Evolutionary conservation across 2,329 filamentous ascomycete species (phyloP), one percentile per base, ranked within the genome.

Genomic region (Pseudogymnoascus sp.): DNA sequence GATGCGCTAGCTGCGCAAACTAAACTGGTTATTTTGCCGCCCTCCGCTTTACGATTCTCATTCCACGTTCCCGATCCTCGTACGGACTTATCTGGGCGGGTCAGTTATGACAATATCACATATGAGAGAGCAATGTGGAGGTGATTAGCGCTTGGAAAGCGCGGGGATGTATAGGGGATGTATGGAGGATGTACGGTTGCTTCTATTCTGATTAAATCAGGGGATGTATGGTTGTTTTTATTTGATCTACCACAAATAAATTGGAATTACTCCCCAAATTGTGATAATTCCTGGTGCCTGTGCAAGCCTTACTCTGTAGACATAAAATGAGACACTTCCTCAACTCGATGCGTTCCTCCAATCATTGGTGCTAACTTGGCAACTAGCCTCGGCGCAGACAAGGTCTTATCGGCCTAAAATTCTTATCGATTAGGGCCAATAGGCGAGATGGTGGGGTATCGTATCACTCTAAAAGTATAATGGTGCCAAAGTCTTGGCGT

Each of bases 371-470:
- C 16, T 21, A n/a, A 16, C 29, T 13, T 7, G 26, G 10, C 10
- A 56, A 56, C n/a, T 56, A 56, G 29, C 50, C 50, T 56, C 50
- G 50, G 50, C 29, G 29, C 3, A 7, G 29, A 56, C 50, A 56
- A 56, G 10, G n/a, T n/a, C 50, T 56, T 56, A 56, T 56, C 50
- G n/a, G 11, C 24, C 14, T 29, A 33, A 24, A 56, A 14, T 56
- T 56, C 29, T 56, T 56, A 56, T 56, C 50, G 50, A 56, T 56
- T 56, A 56, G 50, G 50, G 50, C 50, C 50, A 56, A 56, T 56
- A 56, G n/a, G 50, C 50, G 50, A 56, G 50, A 33, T 56, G 50
- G 50, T 56, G 50, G 50, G 50, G 50, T 35, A 56, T 56, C 29
- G 16, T 33, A 33, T 26, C 29, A 5, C 29, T 56, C 50, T 53